Percentiles rank a stretch among this genome's conserved stretches.
phyloP scores from a whole-genome alignment of 108 stramenopile genomes.

The Phaeodactylum tricornutum region DNA sequence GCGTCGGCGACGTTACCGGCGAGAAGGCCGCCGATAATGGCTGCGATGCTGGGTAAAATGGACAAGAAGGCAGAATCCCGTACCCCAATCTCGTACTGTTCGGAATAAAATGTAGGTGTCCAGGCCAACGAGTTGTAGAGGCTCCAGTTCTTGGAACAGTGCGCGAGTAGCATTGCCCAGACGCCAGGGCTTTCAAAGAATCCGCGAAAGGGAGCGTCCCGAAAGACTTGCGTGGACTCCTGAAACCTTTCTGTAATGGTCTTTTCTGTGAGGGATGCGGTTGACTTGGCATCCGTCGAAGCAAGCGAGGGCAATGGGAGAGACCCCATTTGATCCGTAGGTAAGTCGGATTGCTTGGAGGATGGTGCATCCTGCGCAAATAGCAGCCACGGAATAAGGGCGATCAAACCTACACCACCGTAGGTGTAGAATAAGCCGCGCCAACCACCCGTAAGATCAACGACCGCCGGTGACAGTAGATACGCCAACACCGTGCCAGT shows the following conservation, averaged over 20 bases:
- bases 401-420: slow-evolving; percentile 54
- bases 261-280: not conserved
- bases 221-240: slow-evolving; percentile 35
- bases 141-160: slow-evolving; percentile 86
- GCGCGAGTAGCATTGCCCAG: slow-evolving; percentile 75
- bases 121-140: slow-evolving; percentile 77
- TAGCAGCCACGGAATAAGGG: slow-evolving; percentile 66
- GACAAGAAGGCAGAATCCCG: slow-evolving; percentile 62
- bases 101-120: slow-evolving; percentile 83
- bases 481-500: slow-evolving; percentile 77
- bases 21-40: slow-evolving; percentile 54
- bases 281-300: not conserved
- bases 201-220: slow-evolving; percentile 58
- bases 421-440: slow-evolving; percentile 63
- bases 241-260: not conserved
- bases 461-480: slow-evolving; percentile 52
- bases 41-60: slow-evolving; percentile 62
- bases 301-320: too few species aligned
- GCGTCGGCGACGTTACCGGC: slow-evolving; percentile 67
- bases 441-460: slow-evolving; percentile 62
- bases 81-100: slow-evolving; percentile 71
- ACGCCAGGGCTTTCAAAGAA: slow-evolving; percentile 53
- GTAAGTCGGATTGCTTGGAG: not conserved
- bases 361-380: slow-evolving; percentile 54
- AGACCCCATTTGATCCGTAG: not conserved